Percentiles rank a stretch among this genome's conserved stretches.
Evolutionary conservation across 371 early-diverging fungal species (phyloP).

Genomic region (Amoeboaphelidium protococcarum): DNA sequence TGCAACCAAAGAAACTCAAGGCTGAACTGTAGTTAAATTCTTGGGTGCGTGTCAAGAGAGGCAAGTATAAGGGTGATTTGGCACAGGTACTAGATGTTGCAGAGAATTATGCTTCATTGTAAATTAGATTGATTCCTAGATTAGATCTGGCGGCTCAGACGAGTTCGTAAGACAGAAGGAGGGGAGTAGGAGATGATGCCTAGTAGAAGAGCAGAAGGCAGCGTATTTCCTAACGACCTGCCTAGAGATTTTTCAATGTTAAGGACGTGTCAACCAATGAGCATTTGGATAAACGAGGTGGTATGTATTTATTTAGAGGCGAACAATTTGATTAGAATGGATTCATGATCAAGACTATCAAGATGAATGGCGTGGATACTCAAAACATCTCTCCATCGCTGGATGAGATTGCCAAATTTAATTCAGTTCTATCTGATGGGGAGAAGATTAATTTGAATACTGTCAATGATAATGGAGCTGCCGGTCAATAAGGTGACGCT

Average conservation of each 20-base stretch:
- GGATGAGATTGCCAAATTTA: conserved; percentile 72
- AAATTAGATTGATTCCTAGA: conserved; percentile 71
- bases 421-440: too few species aligned
- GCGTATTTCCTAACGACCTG: conserved; percentile 16
- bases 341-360: conserved; percentile 65
- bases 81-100: conserved; percentile 33
- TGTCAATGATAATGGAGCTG: conserved; percentile 2
- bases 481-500: neutral
- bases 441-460: conserved; percentile 3
- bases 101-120: conserved; percentile 30
- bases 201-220: conserved; percentile 28
- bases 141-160: conserved; percentile 21
- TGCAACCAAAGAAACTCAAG: conserved; percentile 19
- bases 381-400: conserved; percentile 69
- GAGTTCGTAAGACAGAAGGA: too few species aligned
- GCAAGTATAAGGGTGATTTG: conserved; percentile 86
- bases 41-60: conserved; percentile 83
- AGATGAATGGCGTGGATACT: conserved; percentile 38
- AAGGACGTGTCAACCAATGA: conserved; percentile 8
- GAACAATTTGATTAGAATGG: conserved; percentile 62
- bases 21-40: conserved; percentile 39
- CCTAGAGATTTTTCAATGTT: conserved; percentile 46
- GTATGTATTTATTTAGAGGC: conserved; percentile 22
- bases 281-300: too few species aligned
- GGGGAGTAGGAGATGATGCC: conserved; percentile 5